phyloP scores from a whole-genome alignment of 345 rosid species.

The Melaleuca quinquenervia region DNA sequence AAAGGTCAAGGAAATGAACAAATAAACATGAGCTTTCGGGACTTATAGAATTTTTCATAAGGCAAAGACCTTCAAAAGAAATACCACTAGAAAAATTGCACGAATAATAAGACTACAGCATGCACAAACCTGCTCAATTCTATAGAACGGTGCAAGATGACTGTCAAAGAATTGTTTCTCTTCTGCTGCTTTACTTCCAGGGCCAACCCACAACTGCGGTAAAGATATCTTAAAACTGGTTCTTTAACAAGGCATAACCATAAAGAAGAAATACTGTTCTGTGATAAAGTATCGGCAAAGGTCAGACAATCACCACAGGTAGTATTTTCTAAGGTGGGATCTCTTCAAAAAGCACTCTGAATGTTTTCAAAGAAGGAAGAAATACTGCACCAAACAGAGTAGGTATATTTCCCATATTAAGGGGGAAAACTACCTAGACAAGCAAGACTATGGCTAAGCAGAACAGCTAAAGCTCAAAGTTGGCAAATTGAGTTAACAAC shows the following conservation, averaged over 20 bases:
- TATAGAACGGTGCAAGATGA: slow-evolving; percentile 92
- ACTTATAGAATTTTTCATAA: neutral
- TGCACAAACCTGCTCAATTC: slow-evolving; percentile 82
- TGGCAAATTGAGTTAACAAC: neutral
- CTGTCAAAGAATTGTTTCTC: slow-evolving; percentile 88
- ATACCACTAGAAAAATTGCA: neutral
- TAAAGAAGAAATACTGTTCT: neutral
- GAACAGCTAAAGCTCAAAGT: neutral
- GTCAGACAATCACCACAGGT: neutral
- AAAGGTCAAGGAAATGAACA: neutral
- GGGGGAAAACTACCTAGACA: neutral
- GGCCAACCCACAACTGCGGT: slow-evolving; percentile 93
- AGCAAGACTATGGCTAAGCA: neutral
- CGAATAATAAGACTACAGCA: neutral
- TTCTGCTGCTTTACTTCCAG: slow-evolving; percentile 79
- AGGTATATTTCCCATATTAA: neutral
- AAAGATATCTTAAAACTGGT: slow-evolving; percentile 1
- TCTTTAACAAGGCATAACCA: neutral
- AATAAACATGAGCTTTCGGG: neutral
- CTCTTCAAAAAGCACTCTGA: neutral
- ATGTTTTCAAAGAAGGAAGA: neutral
- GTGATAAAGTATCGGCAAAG: neutral
- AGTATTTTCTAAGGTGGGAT: neutral
- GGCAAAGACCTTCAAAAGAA: neutral
- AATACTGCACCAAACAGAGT: neutral